A percentile compares a stretch with the other conserved stretches of the same genome.
phyloP scores from a whole-genome alignment of 345 rosid species.

The Moringa oleifera region DNA sequence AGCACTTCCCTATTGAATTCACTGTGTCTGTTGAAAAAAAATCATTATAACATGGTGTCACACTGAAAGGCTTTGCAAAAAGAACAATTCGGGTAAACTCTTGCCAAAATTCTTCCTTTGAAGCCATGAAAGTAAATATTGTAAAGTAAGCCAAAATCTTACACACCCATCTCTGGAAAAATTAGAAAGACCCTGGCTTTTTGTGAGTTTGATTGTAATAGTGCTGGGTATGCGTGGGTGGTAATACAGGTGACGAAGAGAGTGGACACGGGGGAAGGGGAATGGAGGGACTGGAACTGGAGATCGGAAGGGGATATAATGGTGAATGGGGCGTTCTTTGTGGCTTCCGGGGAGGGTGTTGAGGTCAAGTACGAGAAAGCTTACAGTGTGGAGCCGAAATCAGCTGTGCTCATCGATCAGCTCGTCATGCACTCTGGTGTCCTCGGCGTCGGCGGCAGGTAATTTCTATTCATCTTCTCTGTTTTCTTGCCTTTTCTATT shows the following conservation, averaged over 20 bases:
- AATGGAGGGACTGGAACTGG: constrained; percentile 95
- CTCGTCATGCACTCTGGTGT: constrained; percentile 62
- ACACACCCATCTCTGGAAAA: too few relatives aligned
- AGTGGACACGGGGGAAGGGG: constrained; percentile 62
- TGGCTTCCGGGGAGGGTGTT: constrained; percentile 68
- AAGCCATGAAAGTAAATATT: too few relatives aligned
- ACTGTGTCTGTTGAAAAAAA: too few relatives aligned
- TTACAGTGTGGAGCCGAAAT: constrained; percentile 84
- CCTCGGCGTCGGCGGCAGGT: constrained; percentile 85
- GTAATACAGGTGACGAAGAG: constrained; percentile 79
- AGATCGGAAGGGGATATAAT: constrained; percentile 83
- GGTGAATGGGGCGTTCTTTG: constrained; percentile 92
- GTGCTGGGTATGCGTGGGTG: too few relatives aligned
- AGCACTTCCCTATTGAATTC: too few relatives aligned
- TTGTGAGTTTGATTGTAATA: neutral
- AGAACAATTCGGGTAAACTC: too few relatives aligned
- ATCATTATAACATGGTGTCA: too few relatives aligned
- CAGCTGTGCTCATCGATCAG: constrained; percentile 57
- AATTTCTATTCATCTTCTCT: neutral
- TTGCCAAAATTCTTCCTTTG: too few relatives aligned
- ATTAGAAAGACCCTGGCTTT: too few relatives aligned
- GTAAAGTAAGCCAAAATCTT: too few relatives aligned
- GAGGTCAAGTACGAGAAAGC: constrained; percentile 88
- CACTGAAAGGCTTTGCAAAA: too few relatives aligned
- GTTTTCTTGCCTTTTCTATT: constrained; percentile 14